Percentiles rank a stretch among this genome's conserved stretches.
Evolutionary conservation across 1,284 basidiomycete genomes (phyloP).

Genomic region (Ceratobasidium sp.): DNA sequence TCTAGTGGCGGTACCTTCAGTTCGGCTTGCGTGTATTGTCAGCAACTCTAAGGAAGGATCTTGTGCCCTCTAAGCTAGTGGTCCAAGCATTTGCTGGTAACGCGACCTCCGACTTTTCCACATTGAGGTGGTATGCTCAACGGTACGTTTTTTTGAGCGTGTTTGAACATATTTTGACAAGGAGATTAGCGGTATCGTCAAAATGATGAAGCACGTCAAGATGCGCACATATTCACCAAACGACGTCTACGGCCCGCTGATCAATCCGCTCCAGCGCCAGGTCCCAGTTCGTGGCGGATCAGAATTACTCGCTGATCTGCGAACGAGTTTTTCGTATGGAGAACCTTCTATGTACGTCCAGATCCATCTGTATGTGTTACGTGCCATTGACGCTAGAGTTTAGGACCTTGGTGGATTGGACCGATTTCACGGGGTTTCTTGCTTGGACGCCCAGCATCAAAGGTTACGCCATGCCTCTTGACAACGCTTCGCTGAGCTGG

Average conservation of each 20-base stretch:
- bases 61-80: slow-evolving; percentile 69
- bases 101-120: slow-evolving; percentile 81
- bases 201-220: slow-evolving; percentile 82
- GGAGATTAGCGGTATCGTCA: slow-evolving; percentile 71
- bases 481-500: slow-evolving; percentile 69
- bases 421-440: slow-evolving; percentile 86
- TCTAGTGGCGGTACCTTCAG: slow-evolving; percentile 90
- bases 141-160: slow-evolving; percentile 60
- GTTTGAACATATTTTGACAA: not conserved
- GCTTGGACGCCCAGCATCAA: slow-evolving; percentile 80
- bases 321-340: slow-evolving; percentile 45
- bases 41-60: slow-evolving; percentile 80
- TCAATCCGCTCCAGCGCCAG: slow-evolving; percentile 73
- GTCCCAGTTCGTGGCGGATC: slow-evolving; percentile 64
- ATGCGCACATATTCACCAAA: slow-evolving; percentile 69
- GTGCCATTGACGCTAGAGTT: slow-evolving; percentile 56
- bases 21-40: slow-evolving; percentile 79
- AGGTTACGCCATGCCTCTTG: slow-evolving; percentile 67
- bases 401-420: slow-evolving; percentile 72
- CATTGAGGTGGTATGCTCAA: slow-evolving; percentile 78
- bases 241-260: slow-evolving; percentile 31
- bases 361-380: slow-evolving; percentile 25
- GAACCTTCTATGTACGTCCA: slow-evolving; percentile 24
- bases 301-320: slow-evolving; percentile 62
- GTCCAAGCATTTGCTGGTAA: slow-evolving; percentile 77